Evolutionary conservation across 2,329 filamentous ascomycete species (phyloP), one percentile per base, ranked within the genome.

Genomic region (Diaporthe batatas): DNA sequence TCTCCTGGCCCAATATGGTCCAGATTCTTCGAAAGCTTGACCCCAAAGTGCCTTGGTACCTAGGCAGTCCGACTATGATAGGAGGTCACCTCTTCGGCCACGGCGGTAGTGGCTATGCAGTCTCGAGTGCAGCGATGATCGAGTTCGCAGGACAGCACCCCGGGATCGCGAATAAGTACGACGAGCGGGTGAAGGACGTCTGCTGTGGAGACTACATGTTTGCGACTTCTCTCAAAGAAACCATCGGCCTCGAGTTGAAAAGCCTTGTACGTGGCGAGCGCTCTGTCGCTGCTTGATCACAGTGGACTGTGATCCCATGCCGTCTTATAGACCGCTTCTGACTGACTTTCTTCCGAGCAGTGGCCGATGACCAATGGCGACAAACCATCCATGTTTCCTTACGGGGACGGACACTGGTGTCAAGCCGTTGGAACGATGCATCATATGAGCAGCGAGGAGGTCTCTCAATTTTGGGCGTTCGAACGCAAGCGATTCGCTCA

Each of bases 351-450:
- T 29, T 54, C 18, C 25, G 11, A 32, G 25, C 74, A 87, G 80
- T 88, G 84, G 82, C 88, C 88, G 1, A 86, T 86, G 57, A 83
- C 89, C 75, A 89, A 90, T 75, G 87, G 86, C 74, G 87, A 90
- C 76, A 89, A 89, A 73, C 87, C 86, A 3, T 80, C 82, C 64
- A 88, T 84, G 1, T 78, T 90, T n/a, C 83, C 84, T 1, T 89
- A 83, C 73, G 81, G 82, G 49, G 75, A 79, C 1, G 79, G 79
- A n/a, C 82, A 87, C 74, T 90, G 88, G 87, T 90, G 88, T 77
- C 85, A 89, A 65, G 86, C 88, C 11, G 82, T 89, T 57, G 82
- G 86, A 2, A 89, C 88, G 6, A 89, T 90, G 87, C 87, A 89
- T 77, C 87, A 89, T 77, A 82, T 88, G 74, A 82, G 82, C 25